These are phyloP conservation scores for Solanum aculeatissimum DNA, from an alignment of 305 asterid species.

Conservation along the genomic window DNA sequence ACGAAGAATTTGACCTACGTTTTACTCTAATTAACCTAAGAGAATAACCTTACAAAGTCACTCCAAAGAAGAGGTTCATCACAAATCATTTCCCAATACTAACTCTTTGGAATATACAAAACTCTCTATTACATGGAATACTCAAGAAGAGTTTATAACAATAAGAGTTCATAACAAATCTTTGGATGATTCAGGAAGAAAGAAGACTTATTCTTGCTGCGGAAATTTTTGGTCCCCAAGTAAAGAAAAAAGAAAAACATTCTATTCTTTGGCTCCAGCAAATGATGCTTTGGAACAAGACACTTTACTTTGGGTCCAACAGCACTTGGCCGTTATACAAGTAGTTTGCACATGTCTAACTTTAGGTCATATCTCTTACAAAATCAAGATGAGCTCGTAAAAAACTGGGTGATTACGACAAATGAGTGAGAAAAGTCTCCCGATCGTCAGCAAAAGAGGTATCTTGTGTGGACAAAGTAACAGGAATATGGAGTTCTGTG, in stretches of 20 bases:
- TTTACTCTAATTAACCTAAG: too few species aligned
- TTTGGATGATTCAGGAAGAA: background rate
- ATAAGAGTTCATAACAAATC: too few species aligned
- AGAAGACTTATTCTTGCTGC: background rate
- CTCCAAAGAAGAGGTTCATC: too few species aligned
- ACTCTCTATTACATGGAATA: too few species aligned
- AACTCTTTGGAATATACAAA: too few species aligned
- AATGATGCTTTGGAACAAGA: background rate
- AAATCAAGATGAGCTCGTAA: background rate
- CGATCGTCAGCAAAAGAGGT: too few species aligned
- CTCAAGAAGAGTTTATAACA: too few species aligned
- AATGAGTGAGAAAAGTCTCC: background rate
- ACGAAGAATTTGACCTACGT: background rate
- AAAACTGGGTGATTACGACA: background rate
- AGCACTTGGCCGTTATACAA: background rate
- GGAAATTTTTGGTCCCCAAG: background rate
- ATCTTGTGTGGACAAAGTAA: too few species aligned
- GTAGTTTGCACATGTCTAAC: background rate
- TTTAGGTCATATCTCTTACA: background rate
- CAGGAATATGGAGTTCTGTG: too few species aligned
- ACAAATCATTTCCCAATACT: too few species aligned
- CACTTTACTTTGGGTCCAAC: background rate
- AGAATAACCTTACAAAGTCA: too few species aligned
- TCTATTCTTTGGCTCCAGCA: background rate
- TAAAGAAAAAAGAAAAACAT: background rate